These are phyloP conservation scores for Senna tora DNA, from an alignment of 306 rosid genomes.

Conservation along the genomic window DNA sequence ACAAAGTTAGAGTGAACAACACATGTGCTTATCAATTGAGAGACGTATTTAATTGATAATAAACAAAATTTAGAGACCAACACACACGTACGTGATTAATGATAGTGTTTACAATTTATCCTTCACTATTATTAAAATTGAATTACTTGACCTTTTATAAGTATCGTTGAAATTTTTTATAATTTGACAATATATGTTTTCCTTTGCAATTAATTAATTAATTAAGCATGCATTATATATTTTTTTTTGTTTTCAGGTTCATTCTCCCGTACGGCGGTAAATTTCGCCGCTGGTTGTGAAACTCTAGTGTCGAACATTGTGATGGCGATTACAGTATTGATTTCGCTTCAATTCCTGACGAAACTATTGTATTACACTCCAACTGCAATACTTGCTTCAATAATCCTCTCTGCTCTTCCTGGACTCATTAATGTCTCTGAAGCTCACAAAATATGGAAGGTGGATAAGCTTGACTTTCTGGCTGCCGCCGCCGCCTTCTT, in stretches of 20 bases:
- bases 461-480: conserved; percentile 79
- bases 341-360: conserved; percentile 65
- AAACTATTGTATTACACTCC: conserved; percentile 80
- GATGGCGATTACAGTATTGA: conserved; percentile 68
- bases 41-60: too few species aligned
- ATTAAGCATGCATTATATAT: too few species aligned
- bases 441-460: conserved; percentile 74
- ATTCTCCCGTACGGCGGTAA: conserved; percentile 78
- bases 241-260: conserved; percentile 53
- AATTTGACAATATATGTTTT: too few species aligned
- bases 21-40: too few species aligned
- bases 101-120: too few species aligned
- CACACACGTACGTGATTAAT: too few species aligned
- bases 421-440: conserved; percentile 65
- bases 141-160: too few species aligned
- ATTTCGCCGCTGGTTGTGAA: conserved; percentile 79
- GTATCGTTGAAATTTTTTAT: too few species aligned
- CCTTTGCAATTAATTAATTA: too few species aligned
- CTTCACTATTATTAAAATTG: too few species aligned
- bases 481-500: conserved; percentile 73
- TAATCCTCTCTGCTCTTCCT: conserved; percentile 79
- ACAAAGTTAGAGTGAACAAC: too few species aligned
- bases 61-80: too few species aligned
- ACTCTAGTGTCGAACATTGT: conserved; percentile 71
- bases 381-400: conserved; percentile 72